Base-by-base conservation (phyloP, 371 early-diverging fungal species). In the Apophysomyces variabilis region DNA sequence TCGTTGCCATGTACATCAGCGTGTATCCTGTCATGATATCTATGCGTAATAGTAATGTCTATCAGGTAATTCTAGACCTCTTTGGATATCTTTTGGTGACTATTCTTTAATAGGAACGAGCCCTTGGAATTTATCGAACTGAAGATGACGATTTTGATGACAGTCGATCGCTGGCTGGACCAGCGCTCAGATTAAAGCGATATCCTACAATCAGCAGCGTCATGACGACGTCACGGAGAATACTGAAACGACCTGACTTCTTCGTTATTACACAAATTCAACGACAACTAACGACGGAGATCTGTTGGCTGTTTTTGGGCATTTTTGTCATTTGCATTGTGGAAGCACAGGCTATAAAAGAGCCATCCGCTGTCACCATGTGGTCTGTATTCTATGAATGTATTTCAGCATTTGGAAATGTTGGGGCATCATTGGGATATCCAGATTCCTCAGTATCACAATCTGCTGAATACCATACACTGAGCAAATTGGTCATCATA, bases 221-320 rank as follows among this genome's bases (percentile, higher is more conserved):
- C 56, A 66, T 79, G 64, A 79, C 78, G 1, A 70, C 67, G 12
- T 76, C 78, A 1, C 60, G 64, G 38, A 78, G 72, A 43, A 45
- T 60, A 26, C 26, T 78, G 8, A 66, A 64, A n/a, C 65, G 78
- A 13, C 80, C 80, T 12, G 76, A 74, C 47, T 80, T 80, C 26
- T 80, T 75, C 64, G 80, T 80, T 3, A 72, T 75, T 38, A 77
- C 78, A 11, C 80, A 80, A 50, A 74, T 80, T 38, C 80, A 80
- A 60, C 64, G 76, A 11, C 80, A 80, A 46, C 61, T 80, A 32
- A 71, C 78, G 13, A 80, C 74, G 38, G 80, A 80, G 60, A 75
- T 80, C n/a, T 72, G 72, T n/a, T 80, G 80, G 80, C 67, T 80
- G 7, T 74, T 80, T 41, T 62, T 66, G 0, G 80, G 78, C 36